These are phyloP conservation scores for Aspergillus nanangensis DNA, from an alignment of 495 filamentous ascomycete genomes.

Conservation along the genomic window DNA sequence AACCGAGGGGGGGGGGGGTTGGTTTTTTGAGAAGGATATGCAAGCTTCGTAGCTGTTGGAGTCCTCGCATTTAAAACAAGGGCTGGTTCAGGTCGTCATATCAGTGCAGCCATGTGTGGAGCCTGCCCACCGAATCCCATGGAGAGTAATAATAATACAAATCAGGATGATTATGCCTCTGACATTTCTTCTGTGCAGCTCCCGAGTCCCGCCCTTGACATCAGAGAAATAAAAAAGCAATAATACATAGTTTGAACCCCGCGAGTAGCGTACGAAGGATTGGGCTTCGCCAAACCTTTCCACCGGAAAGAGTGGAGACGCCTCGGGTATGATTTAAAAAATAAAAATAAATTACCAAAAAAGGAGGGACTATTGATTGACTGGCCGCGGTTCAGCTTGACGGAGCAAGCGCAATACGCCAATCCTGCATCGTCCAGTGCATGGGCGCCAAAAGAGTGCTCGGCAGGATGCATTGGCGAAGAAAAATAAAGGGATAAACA, in stretches of 20 bases:
- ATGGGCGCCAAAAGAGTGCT: no score
- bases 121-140: constrained; percentile 9
- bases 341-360: not conserved
- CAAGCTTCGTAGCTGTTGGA: not conserved
- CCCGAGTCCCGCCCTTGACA: not conserved
- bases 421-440: no score
- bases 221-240: constrained; percentile 2
- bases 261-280: constrained; percentile 3
- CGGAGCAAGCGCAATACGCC: no score
- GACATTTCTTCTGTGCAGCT: not conserved
- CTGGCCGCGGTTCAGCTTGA: not conserved
- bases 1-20: not conserved
- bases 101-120: constrained; percentile 7
- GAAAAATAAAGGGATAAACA: no score
- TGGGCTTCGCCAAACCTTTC: constrained; percentile 1
- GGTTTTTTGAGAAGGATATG: not conserved
- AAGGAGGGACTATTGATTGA: not conserved
- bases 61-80: constrained; percentile 4
- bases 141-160: constrained; percentile 12
- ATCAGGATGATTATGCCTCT: not conserved
- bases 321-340: not conserved
- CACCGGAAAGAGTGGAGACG: not conserved
- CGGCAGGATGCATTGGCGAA: no score
- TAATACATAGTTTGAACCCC: constrained; percentile 4
- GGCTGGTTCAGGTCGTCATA: not conserved